These are phyloP conservation scores for Podospora australis DNA, from an alignment of 495 filamentous ascomycete species.

Conservation along the genomic window DNA sequence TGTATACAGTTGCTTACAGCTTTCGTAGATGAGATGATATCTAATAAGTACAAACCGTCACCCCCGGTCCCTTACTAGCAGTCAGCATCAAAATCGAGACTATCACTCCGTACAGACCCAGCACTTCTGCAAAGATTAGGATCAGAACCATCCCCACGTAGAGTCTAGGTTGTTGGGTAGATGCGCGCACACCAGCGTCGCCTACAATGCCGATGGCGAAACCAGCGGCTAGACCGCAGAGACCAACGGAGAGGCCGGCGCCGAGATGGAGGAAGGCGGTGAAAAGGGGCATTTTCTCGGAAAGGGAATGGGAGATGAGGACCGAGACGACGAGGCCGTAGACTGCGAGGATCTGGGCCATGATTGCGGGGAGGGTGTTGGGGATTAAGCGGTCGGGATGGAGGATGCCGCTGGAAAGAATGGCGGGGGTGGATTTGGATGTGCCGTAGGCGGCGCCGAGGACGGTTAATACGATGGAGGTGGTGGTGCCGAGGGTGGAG, in stretches of 20 bases:
- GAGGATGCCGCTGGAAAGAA: conserved; percentile 55
- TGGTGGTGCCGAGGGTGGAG: conserved; percentile 41
- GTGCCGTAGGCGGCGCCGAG: conserved; percentile 91
- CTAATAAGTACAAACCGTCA: conserved; percentile 30
- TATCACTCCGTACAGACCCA: conserved; percentile 57
- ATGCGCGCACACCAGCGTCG: conserved; percentile 79
- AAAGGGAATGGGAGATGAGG: conserved; percentile 38
- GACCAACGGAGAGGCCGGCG: conserved; percentile 41
- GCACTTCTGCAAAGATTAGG: conserved; percentile 86
- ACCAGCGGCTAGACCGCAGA: conserved; percentile 67
- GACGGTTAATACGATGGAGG: conserved; percentile 64
- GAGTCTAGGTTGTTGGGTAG: conserved; percentile 79
- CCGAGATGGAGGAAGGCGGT: conserved; percentile 42
- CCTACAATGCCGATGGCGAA: conserved; percentile 90
- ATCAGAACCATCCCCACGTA: conserved; percentile 95
- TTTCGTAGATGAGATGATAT: too few relatives aligned
- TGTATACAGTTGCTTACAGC: too few relatives aligned
- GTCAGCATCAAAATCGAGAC: conserved; percentile 39
- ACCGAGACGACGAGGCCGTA: conserved; percentile 46
- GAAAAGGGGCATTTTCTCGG: conserved; percentile 41
- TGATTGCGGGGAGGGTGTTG: conserved; percentile 59
- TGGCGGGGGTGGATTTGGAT: conserved; percentile 73
- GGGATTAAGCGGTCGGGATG: conserved; percentile 83
- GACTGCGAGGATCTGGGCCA: conserved; percentile 67
- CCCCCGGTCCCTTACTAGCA: conserved; percentile 28